Conservation (phyloP, 2,329 filamentous ascomycete species). For the Hypoxylon sp. region DNA sequence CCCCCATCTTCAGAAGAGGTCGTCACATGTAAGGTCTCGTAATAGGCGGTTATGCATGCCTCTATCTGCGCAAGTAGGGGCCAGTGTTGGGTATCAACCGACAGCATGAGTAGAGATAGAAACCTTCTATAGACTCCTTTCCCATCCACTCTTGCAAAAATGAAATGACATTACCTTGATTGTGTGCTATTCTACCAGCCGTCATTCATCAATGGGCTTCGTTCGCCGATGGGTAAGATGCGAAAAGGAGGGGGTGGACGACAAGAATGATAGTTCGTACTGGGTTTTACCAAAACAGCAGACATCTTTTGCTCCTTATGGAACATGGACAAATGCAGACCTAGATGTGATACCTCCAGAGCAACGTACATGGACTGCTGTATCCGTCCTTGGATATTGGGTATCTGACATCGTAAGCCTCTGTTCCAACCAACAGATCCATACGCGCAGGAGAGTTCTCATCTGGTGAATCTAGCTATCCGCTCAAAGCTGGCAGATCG, state of each 20-base stretch:
- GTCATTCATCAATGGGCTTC: neutral
- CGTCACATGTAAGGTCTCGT: neutral
- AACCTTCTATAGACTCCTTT: neutral
- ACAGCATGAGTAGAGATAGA: neutral
- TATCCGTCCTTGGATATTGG: constrained; percentile 21
- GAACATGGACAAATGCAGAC: constrained; percentile 19
- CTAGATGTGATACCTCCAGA: constrained; percentile 21
- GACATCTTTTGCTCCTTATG: constrained; percentile 12
- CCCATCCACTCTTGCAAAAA: neutral
- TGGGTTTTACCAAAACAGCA: neutral
- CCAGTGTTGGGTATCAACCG: neutral
- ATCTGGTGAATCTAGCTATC: constrained; percentile 2
- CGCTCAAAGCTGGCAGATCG: constrained; percentile 22
- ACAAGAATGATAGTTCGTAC: neutral
- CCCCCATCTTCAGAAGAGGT: neutral
- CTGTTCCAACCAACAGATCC: neutral
- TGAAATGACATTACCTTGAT: neutral
- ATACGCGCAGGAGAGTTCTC: neutral
- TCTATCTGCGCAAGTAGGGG: neutral
- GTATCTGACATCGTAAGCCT: constrained; percentile 20
- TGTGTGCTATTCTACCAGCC: neutral
- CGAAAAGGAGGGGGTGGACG: neutral
- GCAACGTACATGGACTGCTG: constrained; percentile 7
- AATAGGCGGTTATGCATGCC: neutral
- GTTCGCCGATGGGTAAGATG: neutral